These are phyloP conservation scores for Xylariaceae sp. DNA, from an alignment of 2,329 filamentous ascomycete genomes.

Conservation along the genomic window DNA sequence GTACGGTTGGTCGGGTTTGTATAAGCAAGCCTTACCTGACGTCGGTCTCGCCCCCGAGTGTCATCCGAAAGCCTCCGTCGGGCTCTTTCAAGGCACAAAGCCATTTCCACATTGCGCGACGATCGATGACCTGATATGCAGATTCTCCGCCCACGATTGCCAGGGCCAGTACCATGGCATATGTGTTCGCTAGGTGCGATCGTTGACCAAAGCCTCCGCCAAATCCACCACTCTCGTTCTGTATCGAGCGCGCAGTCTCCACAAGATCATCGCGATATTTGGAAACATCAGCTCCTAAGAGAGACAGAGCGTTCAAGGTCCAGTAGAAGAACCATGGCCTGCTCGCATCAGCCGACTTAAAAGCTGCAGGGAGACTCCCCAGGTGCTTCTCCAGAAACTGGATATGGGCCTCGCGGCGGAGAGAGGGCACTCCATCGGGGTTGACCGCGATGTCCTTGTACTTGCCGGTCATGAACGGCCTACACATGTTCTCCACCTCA, in stretches of 20 bases:
- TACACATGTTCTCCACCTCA: constrained; percentile 60
- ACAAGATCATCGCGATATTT: constrained; percentile 65
- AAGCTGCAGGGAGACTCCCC: constrained; percentile 60
- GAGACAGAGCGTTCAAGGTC: constrained; percentile 68
- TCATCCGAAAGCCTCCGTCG: constrained; percentile 86
- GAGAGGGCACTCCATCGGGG: constrained; percentile 63
- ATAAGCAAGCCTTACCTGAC: constrained; percentile 57
- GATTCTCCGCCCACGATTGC: constrained; percentile 71
- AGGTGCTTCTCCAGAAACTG: constrained; percentile 57
- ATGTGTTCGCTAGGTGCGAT: constrained; percentile 84
- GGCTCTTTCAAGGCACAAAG: constrained; percentile 79
- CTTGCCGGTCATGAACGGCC: constrained; percentile 60
- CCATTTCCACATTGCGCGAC: constrained; percentile 85
- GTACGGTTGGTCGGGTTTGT: constrained; percentile 12
- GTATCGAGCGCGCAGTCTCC: constrained; percentile 71
- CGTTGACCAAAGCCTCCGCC: constrained; percentile 89
- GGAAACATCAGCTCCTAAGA: constrained; percentile 69
- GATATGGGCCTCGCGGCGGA: constrained; percentile 61
- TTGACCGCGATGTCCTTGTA: constrained; percentile 54
- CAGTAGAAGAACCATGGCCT: constrained; percentile 95
- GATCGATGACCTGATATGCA: constrained; percentile 70
- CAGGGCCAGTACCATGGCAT: constrained; percentile 75
- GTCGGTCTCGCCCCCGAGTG: constrained; percentile 82
- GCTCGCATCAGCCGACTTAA: constrained; percentile 74
- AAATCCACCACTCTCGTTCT: constrained; percentile 80